Evolutionary conservation across 345 rosid species (phyloP), one percentile per base, ranked within the genome.

Genomic region (Sonneratia alba): DNA sequence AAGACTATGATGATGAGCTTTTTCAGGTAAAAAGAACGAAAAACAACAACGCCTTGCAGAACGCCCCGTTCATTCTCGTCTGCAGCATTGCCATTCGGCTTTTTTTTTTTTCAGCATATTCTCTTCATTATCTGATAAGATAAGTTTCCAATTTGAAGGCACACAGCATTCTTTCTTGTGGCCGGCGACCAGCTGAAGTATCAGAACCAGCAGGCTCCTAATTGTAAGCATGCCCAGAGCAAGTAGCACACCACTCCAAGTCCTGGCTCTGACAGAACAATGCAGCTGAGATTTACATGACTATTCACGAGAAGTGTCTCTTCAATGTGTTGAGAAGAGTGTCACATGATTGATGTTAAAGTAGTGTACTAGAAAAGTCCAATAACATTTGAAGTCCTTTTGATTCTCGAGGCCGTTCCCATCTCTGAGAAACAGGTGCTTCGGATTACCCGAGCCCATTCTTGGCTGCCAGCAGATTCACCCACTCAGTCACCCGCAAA

Each of bases 161-260:
- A 90, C 80, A 90, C 97, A 0, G 95, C 98, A 3, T 90, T 86
- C 85, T 90, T 90, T 80, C 97, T 93, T 42, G 98, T 93, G 75
- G 97, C 98, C 47, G 98, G 97, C 53, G 82, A 93, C 73, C 91
- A 93, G 78, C 67, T 93, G 87, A 88, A 92, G 87, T 83, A 81
- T 73, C 87, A 81, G 72, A 83, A 74, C 72, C 85, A 78, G 63
- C 81, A 66, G 74, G 73, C 73, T 62, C 81, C 81, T 27, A 62
- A 3, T 12, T 90, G 91, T 67, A 86, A 87, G 81, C 92, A 86
- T 36, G 83, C 43, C 0, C 76, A 71, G 53, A 47, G 37, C 37
- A 51, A 68, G 11, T 68, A 62, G 66, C 10, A 11, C 38, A 10
- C 36, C 66, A 11, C 37, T 4, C 38, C 3, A 15, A 7, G 27